phyloP scores from a whole-genome alignment of 495 filamentous ascomycete species.

The Podospora appendiculata region DNA sequence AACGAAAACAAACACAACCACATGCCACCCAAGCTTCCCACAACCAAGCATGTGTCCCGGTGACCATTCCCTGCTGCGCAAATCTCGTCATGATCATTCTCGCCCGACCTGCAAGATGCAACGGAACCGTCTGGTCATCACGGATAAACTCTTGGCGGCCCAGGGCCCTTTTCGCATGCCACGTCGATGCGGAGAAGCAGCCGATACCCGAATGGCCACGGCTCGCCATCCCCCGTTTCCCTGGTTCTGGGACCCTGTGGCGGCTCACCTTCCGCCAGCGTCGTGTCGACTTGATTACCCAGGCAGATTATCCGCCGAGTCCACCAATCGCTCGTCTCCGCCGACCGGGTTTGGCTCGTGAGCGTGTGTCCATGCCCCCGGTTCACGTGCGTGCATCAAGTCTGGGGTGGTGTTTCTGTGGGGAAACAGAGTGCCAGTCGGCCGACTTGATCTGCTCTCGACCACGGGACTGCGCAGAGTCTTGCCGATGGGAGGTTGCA shows the following conservation, averaged over 20 bases:
- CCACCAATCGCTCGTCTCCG: background rate
- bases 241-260: conserved; percentile 10
- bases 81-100: too few relatives aligned
- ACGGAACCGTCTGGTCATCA: too few relatives aligned
- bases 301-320: conserved; percentile 5
- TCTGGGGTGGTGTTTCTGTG: background rate
- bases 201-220: conserved; percentile 1
- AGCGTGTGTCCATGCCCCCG: background rate
- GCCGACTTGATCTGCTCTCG: too few relatives aligned
- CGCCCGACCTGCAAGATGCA: too few relatives aligned
- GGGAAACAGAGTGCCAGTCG: background rate
- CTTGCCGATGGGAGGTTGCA: background rate
- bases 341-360: background rate
- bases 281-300: conserved; percentile 13
- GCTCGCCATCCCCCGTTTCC: conserved; percentile 11
- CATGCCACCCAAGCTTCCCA: too few relatives aligned
- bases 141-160: too few relatives aligned
- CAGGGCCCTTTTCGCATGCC: too few relatives aligned
- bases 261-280: conserved; percentile 14
- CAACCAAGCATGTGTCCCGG: too few relatives aligned
- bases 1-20: too few relatives aligned
- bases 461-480: background rate
- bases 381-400: background rate
- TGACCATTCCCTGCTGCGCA: too few relatives aligned
- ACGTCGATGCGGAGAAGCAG: background rate